Base-by-base conservation (phyloP, 306 rosid genomes). In the Dryas drummondii region DNA sequence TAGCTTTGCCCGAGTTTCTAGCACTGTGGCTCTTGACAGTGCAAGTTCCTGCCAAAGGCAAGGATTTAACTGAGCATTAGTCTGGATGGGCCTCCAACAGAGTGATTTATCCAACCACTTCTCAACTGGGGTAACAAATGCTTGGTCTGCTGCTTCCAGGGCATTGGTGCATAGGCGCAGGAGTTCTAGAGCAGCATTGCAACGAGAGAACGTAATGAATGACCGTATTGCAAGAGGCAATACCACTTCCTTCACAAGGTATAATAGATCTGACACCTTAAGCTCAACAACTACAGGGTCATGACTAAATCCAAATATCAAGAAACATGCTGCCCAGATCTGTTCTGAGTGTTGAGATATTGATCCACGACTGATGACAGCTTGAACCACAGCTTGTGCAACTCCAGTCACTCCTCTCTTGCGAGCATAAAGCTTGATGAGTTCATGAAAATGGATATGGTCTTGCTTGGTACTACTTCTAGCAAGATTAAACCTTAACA, bases 31-130 rank as follows among this genome's bases (percentile, higher is more conserved):
- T 78, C 96, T 81, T 57, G 89, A 83, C 19, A 93, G 82, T 42
- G 98, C 96, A 37, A 90, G 68, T 75, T 93, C 96, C 71, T 93
- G 94, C 98, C 98, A 93, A 59, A 93, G 94, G 73, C 82, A 93
- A 50, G 96, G 98, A 76, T 90, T 88, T 83, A 90, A 73, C 81
- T 93, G 94, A 47, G 98, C 98, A 76, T 82, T 83, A 32, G 96
- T 93, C 70, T 87, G 92, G 79, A 87, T 81, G 40, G 96, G 87
- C 78, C 90, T 80, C 91, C 96, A 93, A 54, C 96, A 93, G 16
- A 90, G 94, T 6, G 96, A 88, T 75, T 87, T 88, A 74, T 90
- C 89, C 15, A 88, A 51, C 93, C 96, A 90, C 84, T 86, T 93
- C 79, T 93, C 96, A 47, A 87, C 98, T 0, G 98, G 98, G 40